Conservation (phyloP, 192 early-diverging fungal genomes). For the Spinellus fusiger region DNA sequence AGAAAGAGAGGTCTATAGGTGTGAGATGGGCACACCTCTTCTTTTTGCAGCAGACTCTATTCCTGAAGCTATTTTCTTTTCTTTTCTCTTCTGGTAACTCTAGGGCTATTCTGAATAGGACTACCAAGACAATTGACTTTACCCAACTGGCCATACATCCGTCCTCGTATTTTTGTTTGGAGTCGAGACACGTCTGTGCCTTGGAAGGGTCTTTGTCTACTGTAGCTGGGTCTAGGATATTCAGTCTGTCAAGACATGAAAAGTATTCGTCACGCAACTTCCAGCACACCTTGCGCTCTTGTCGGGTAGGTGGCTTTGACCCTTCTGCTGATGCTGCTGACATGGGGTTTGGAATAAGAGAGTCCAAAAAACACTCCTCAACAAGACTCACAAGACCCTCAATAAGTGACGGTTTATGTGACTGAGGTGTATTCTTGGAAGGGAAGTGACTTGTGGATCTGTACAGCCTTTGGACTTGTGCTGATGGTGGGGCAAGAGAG, state of each 20-base stretch:
- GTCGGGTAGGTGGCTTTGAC: constrained; percentile 51
- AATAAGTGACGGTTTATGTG: neutral
- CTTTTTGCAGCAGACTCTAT: no score
- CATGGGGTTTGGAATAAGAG: neutral
- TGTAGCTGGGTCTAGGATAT: constrained; percentile 52
- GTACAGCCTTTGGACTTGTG: no score
- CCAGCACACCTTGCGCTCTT: constrained; percentile 71
- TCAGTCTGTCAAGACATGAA: constrained; percentile 62
- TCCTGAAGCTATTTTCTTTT: neutral
- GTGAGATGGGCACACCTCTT: no score
- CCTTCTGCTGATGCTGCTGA: constrained; percentile 7
- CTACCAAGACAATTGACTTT: neutral
- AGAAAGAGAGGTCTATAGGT: no score
- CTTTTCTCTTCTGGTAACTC: no score
- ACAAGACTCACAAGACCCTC: neutral
- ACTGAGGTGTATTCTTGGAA: neutral
- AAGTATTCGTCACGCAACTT: constrained; percentile 73
- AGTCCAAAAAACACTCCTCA: neutral
- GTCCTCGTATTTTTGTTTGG: constrained; percentile 50
- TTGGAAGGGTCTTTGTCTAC: constrained; percentile 34
- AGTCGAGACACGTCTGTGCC: constrained; percentile 39
- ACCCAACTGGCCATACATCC: constrained; percentile 74
- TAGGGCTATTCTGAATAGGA: no score
- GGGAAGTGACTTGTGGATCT: no score
- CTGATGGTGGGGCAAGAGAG: no score